Conservation (phyloP, 78 protist species). For the Carpediemonas membranifera region DNA sequence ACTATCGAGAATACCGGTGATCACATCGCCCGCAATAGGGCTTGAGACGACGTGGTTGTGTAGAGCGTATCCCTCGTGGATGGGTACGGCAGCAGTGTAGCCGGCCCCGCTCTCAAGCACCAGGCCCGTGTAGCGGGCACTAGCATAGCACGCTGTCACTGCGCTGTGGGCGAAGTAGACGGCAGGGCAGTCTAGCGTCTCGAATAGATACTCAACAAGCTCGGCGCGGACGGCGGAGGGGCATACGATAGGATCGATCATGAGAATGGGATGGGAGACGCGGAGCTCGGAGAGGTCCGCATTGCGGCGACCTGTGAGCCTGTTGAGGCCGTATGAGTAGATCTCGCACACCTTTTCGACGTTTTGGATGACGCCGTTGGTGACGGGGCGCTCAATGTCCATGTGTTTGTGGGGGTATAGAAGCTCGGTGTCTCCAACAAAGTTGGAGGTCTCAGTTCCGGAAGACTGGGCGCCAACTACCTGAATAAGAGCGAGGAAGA, state of each 20-base stretch:
- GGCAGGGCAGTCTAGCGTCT: slow-evolving; percentile 29
- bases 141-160: slow-evolving; percentile 26
- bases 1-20: too few species aligned
- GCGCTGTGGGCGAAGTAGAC: slow-evolving; percentile 27
- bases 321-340: not conserved
- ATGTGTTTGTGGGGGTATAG: not conserved
- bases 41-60: too few species aligned
- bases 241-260: slow-evolving; percentile 17
- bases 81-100: too few species aligned
- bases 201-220: slow-evolving; percentile 21
- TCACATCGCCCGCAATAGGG: too few species aligned
- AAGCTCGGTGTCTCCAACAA: not conserved
- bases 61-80: too few species aligned
- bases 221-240: slow-evolving; percentile 5
- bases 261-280: not conserved
- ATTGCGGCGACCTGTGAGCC: not conserved
- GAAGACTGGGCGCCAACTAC: not conserved
- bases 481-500: not conserved
- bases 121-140: slow-evolving; percentile 28
- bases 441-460: not conserved
- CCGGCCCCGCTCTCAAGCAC: slow-evolving; percentile 34
- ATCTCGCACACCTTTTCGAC: too few species aligned
- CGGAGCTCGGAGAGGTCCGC: not conserved
- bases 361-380: too few species aligned
- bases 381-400: slow-evolving; percentile 2